Evolutionary conservation across 2,329 filamentous ascomycete species (phyloP).

Genomic region (Trichoderma lentiforme): DNA sequence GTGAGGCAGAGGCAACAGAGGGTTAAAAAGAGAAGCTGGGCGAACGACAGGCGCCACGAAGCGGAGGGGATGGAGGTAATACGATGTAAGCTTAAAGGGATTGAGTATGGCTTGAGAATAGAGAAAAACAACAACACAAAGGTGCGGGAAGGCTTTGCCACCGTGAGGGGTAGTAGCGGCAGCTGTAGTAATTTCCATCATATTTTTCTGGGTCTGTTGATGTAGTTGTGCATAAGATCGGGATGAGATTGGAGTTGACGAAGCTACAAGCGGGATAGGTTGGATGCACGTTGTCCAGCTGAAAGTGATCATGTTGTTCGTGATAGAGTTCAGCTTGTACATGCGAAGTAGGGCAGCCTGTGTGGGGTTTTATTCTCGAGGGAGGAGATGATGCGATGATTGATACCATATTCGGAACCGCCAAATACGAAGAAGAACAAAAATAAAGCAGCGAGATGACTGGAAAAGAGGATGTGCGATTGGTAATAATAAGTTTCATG

Average conservation of each 20-base stretch:
- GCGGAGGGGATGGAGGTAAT: constrained; percentile 11
- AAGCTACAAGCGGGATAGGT: neutral
- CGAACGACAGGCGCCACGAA: neutral
- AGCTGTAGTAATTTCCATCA: neutral
- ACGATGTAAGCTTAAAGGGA: constrained; percentile 15
- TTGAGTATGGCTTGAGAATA: neutral
- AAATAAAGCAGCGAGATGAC: neutral
- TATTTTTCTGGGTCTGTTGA: neutral
- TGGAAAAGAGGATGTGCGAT: neutral
- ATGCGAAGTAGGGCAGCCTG: neutral
- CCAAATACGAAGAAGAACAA: neutral
- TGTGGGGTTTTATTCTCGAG: neutral
- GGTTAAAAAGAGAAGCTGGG: neutral
- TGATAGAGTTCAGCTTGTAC: neutral
- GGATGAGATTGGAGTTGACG: neutral
- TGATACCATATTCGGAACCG: neutral
- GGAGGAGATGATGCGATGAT: neutral
- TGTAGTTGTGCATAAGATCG: neutral
- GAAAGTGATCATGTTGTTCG: neutral
- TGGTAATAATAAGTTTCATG: neutral
- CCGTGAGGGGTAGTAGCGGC: neutral
- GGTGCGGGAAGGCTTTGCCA: neutral
- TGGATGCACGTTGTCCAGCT: neutral
- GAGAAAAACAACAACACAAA: neutral
- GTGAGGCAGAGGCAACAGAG: neutral